Percentiles rank a stretch among this genome's conserved stretches.
Evolutionary conservation across 768 basidiomycete genomes (phyloP).

Genomic region (Termitomyces sp.): DNA sequence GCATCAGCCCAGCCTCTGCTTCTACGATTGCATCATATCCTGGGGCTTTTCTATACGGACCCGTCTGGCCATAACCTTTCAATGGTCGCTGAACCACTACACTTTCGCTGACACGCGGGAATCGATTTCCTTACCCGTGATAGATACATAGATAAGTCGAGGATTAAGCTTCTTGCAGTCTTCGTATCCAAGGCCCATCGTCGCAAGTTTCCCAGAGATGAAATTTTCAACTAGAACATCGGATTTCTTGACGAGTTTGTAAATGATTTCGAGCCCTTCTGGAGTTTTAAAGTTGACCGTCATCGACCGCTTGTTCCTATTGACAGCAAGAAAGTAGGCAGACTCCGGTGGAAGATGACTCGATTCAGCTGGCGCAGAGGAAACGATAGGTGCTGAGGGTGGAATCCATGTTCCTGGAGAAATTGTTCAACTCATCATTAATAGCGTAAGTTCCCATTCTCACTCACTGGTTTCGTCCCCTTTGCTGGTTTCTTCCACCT

Average conservation of each 20-base stretch:
- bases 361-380: conserved; percentile 48
- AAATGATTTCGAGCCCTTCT: conserved; percentile 73
- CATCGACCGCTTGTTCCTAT: conserved; percentile 86
- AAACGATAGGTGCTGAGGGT: conserved; percentile 49
- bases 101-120: background rate
- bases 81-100: background rate
- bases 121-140: conserved; percentile 59
- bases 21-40: conserved; percentile 89
- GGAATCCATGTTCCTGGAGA: conserved; percentile 62
- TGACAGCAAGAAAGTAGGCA: conserved; percentile 87
- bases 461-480: conserved; percentile 77
- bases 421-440: conserved; percentile 6
- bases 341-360: conserved; percentile 81
- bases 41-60: conserved; percentile 77
- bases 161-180: conserved; percentile 77
- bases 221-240: conserved; percentile 93
- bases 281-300: conserved; percentile 84
- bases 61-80: conserved; percentile 66
- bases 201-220: conserved; percentile 77
- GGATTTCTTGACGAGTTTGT: conserved; percentile 63
- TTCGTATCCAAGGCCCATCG: conserved; percentile 84
- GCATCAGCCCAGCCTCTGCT: conserved; percentile 92
- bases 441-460: background rate
- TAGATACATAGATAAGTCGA: conserved; percentile 80
- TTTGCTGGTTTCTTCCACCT: conserved; percentile 74